Evolutionary conservation across 495 filamentous ascomycete genomes (phyloP).

Genomic region (Rhypophila decipiens): DNA sequence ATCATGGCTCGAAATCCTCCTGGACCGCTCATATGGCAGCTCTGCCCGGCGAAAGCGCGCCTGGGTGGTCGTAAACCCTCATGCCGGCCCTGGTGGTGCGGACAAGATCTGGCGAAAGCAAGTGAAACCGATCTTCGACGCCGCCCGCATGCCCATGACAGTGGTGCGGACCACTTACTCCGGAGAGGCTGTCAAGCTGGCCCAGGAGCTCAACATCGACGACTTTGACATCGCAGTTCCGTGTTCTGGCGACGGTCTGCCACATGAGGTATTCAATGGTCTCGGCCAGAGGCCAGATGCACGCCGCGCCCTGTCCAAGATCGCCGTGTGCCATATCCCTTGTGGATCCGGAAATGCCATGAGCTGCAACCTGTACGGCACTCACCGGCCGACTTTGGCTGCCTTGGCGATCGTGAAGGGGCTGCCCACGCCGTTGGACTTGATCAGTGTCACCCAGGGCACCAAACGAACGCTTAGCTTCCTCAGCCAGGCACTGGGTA

Average conservation of each 20-base stretch:
- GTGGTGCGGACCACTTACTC: constrained; percentile 64
- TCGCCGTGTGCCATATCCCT: constrained; percentile 86
- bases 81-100: constrained; percentile 78
- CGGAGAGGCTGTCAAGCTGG: constrained; percentile 76
- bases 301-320: constrained; percentile 60
- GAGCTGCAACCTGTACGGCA: constrained; percentile 84
- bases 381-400: constrained; percentile 65
- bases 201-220: constrained; percentile 69
- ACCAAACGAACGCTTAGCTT: constrained; percentile 69
- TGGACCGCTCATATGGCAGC: constrained; percentile 63
- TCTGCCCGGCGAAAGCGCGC: constrained; percentile 65
- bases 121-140: constrained; percentile 76
- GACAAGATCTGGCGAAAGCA: constrained; percentile 65
- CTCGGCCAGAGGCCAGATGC: constrained; percentile 71
- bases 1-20: constrained; percentile 55
- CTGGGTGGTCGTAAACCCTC: constrained; percentile 86
- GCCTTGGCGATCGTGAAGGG: constrained; percentile 83
- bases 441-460: constrained; percentile 83
- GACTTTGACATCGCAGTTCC: constrained; percentile 77
- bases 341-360: constrained; percentile 93
- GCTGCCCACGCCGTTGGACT: constrained; percentile 69
- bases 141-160: constrained; percentile 71
- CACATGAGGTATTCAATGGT: constrained; percentile 94
- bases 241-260: constrained; percentile 88
- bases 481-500: constrained; percentile 82